These are phyloP conservation scores for Trametes elegans DNA, from an alignment of 768 basidiomycete genomes.

Conservation along the genomic window DNA sequence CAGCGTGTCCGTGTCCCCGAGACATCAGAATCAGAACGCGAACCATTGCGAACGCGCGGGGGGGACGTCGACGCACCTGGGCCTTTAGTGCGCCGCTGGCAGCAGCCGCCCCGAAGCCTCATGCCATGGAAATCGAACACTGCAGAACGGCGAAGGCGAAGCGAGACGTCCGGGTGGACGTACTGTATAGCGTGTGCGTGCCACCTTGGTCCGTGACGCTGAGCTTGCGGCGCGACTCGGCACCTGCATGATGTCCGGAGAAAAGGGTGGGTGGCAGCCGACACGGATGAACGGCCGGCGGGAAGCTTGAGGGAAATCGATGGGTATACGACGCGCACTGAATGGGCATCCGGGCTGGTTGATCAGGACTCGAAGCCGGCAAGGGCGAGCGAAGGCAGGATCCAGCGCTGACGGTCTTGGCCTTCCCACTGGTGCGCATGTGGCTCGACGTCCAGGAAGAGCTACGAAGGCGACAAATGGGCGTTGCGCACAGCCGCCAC, in stretches of 20 bases:
- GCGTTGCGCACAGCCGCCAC: conserved; percentile 6
- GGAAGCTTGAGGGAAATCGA: neutral
- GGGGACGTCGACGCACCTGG: neutral
- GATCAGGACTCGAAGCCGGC: neutral
- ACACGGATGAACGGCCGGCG: neutral
- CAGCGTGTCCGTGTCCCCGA: neutral
- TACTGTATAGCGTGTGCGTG: too few relatives aligned
- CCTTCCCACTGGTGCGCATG: conserved; percentile 7
- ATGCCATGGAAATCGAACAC: neutral
- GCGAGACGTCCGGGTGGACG: neutral
- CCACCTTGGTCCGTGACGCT: too few relatives aligned
- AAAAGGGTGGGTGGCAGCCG: neutral
- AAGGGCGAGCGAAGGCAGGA: conserved; percentile 3
- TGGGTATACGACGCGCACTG: neutral
- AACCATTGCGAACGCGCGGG: neutral
- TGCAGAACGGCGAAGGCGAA: neutral
- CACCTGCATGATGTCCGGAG: too few relatives aligned
- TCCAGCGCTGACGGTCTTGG: too few relatives aligned
- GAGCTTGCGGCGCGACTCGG: too few relatives aligned
- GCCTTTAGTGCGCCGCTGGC: too few relatives aligned
- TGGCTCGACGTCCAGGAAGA: neutral
- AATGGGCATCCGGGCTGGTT: neutral
- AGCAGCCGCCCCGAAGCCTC: too few relatives aligned
- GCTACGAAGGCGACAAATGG: neutral
- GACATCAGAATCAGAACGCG: neutral